Evolutionary conservation across 768 basidiomycete genomes (phyloP).

Genomic region (Phanerodontia chrysosporium): DNA sequence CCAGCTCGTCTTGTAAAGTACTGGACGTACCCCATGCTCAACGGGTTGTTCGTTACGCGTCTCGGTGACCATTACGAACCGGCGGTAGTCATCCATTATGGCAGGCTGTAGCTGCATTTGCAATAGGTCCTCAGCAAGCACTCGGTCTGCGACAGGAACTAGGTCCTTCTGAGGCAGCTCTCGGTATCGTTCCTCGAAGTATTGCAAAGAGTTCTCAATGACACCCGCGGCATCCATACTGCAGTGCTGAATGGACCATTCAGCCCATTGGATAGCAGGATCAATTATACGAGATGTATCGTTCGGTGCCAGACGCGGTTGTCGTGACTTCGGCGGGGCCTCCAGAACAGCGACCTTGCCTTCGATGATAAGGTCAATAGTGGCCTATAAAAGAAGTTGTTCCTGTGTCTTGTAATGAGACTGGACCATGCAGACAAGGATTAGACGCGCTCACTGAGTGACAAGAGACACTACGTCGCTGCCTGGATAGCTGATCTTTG

Average conservation of each 20-base stretch:
- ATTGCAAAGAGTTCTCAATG: conserved; percentile 39
- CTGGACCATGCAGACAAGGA: neutral
- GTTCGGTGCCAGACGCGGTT: neutral
- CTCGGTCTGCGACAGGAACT: conserved; percentile 35
- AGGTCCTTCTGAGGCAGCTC: conserved; percentile 33
- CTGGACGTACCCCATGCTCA: conserved; percentile 42
- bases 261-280: conserved; percentile 33
- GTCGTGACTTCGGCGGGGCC: conserved; percentile 39
- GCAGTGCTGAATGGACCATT: conserved; percentile 26
- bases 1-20: neutral
- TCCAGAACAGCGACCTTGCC: conserved; percentile 52
- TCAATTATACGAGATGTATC: neutral
- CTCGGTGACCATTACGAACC: conserved; percentile 55
- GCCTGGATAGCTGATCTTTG: conserved; percentile 32
- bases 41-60: conserved; percentile 21
- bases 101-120: conserved; percentile 59
- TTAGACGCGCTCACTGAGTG: conserved; percentile 33
- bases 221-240: conserved; percentile 34
- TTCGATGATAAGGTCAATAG: conserved; percentile 49
- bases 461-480: conserved; percentile 39
- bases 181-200: conserved; percentile 36
- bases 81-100: conserved; percentile 57
- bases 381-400: conserved; percentile 34
- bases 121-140: conserved; percentile 45
- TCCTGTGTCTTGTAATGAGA: conserved; percentile 28